Percentiles rank a stretch among this genome's conserved stretches.
These are phyloP conservation scores for Aspergillus pseudotamarii DNA, from an alignment of 2,329 filamentous ascomycete genomes.

Conservation along the genomic window DNA sequence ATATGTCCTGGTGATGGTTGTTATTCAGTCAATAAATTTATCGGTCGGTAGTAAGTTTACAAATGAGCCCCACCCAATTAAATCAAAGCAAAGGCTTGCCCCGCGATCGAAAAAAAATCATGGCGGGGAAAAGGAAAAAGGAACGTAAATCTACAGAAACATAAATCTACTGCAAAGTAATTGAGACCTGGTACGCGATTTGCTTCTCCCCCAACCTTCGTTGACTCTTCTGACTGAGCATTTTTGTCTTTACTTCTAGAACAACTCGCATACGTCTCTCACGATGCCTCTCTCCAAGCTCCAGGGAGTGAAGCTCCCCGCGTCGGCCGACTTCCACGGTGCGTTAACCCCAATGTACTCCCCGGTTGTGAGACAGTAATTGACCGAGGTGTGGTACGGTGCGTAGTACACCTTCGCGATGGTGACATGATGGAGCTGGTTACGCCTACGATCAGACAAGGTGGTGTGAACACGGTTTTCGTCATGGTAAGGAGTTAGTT, in stretches of 20 bases:
- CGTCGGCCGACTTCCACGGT: slow-evolving; percentile 67
- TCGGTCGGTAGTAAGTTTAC: background rate
- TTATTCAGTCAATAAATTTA: background rate
- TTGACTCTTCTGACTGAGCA: background rate
- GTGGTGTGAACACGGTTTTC: slow-evolving; percentile 67
- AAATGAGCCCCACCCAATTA: slow-evolving; percentile 17
- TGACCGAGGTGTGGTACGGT: background rate
- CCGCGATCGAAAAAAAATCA: slow-evolving; percentile 24
- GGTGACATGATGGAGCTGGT: slow-evolving; percentile 64
- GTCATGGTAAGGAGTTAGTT: slow-evolving; percentile 48
- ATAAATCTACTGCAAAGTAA: background rate
- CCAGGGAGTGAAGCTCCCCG: slow-evolving; percentile 56
- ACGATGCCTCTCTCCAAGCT: slow-evolving; percentile 39
- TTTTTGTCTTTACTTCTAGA: background rate
- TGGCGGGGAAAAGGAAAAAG: slow-evolving; percentile 28
- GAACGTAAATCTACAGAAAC: background rate
- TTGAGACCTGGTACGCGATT: background rate
- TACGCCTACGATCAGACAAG: slow-evolving; percentile 57
- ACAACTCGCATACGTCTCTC: slow-evolving; percentile 5
- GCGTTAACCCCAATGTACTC: slow-evolving; percentile 17
- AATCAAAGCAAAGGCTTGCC: slow-evolving; percentile 16
- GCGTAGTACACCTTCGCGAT: slow-evolving; percentile 67
- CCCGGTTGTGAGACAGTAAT: slow-evolving; percentile 13
- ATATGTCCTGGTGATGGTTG: background rate
- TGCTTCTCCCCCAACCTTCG: background rate